Conservation (phyloP, 2,329 filamentous ascomycete species). For the Paramyrothecium roridum region DNA sequence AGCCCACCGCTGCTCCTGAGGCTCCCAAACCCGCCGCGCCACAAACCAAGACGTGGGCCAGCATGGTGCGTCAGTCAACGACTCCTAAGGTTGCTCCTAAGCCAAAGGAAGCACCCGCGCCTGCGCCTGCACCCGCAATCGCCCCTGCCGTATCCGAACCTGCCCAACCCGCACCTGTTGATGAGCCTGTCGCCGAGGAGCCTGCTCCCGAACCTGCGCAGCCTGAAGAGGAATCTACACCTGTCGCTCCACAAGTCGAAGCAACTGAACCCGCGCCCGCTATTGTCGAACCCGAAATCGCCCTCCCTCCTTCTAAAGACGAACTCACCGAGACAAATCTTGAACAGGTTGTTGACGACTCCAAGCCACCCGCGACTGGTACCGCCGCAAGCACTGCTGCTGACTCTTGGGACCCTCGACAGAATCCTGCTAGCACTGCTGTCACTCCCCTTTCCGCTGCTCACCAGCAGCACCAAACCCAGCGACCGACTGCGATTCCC, state of each 20-base stretch:
- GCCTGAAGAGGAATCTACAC: conserved; percentile 29
- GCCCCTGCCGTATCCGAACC: conserved; percentile 16
- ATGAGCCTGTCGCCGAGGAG: conserved; percentile 24
- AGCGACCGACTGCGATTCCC: conserved; percentile 43
- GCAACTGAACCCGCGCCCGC: conserved; percentile 12
- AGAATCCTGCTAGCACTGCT: conserved; percentile 54
- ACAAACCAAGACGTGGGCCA: conserved; percentile 66
- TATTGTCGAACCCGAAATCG: conserved; percentile 46
- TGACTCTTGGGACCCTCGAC: conserved; percentile 76
- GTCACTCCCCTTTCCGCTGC: conserved; percentile 64
- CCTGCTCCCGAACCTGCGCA: conserved; percentile 32
- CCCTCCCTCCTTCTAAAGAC: conserved; percentile 69
- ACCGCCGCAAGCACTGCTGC: conserved; percentile 87
- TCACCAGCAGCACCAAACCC: conserved; percentile 59
- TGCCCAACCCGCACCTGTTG: conserved; percentile 31
- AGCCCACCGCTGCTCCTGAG: conserved; percentile 30
- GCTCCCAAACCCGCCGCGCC: conserved; percentile 34
- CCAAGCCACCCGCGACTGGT: conserved; percentile 71
- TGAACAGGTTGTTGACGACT: conserved; percentile 82
- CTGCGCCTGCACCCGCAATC: conserved; percentile 28
- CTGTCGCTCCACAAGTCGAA: conserved; percentile 26
- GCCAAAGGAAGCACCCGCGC: conserved; percentile 45
- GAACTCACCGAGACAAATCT: conserved; percentile 90
- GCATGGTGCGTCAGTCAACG: conserved; percentile 64
- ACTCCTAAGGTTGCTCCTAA: conserved; percentile 56